Evolutionary conservation across 2,329 filamentous ascomycete genomes (phyloP).

Genomic region (Hysterium pulicare): DNA sequence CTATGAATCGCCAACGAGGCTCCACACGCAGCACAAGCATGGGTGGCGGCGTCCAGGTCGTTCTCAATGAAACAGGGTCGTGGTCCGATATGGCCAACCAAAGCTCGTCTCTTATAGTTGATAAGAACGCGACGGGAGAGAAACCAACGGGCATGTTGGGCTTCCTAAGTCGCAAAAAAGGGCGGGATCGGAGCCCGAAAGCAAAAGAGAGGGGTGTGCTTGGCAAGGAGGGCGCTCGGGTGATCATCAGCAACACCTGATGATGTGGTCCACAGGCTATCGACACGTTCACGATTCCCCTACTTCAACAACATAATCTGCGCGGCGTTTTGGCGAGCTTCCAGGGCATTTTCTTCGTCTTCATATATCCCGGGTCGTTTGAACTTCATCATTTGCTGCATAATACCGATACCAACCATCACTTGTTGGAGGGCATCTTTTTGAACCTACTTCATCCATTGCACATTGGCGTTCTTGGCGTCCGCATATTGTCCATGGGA

Average conservation of each 20-base stretch:
- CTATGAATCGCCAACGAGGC: slow-evolving; percentile 51
- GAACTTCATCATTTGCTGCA: background rate
- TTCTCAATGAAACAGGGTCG: slow-evolving; percentile 81
- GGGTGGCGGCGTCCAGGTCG: slow-evolving; percentile 83
- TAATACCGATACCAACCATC: background rate
- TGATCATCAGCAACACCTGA: slow-evolving; percentile 46
- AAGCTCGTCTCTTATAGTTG: slow-evolving; percentile 63
- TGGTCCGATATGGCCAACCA: slow-evolving; percentile 90
- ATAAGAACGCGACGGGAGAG: slow-evolving; percentile 34
- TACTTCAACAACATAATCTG: background rate
- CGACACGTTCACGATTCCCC: background rate
- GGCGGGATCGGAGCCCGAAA: slow-evolving; percentile 86
- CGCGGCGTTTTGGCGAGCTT: background rate
- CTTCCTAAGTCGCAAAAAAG: slow-evolving; percentile 85
- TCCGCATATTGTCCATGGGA: background rate
- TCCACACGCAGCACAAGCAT: slow-evolving; percentile 71
- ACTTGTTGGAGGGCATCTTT: background rate
- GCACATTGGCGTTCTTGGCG: background rate
- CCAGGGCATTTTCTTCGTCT: background rate
- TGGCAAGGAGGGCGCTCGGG: slow-evolving; percentile 87
- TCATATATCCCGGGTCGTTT: background rate
- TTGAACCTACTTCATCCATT: background rate
- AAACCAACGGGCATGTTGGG: slow-evolving; percentile 79
- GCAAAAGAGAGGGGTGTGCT: slow-evolving; percentile 89
- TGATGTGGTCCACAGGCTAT: background rate